These are phyloP conservation scores for Rhodosporidiobolus odoratus DNA, from an alignment of 768 basidiomycete species.

Conservation along the genomic window DNA sequence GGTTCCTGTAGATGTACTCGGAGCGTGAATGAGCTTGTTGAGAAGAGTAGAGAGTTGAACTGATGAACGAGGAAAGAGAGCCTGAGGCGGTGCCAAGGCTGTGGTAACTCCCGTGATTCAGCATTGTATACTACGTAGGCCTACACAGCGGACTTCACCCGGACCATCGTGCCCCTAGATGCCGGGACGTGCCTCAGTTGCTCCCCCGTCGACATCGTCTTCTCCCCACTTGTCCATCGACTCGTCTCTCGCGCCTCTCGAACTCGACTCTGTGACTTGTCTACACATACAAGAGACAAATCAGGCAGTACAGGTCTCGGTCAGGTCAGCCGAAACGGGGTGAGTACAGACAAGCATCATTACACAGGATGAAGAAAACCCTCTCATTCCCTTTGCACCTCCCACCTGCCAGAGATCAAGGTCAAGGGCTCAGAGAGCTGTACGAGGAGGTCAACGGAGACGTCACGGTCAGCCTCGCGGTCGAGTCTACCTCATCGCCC, in stretches of 20 bases:
- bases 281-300: background rate
- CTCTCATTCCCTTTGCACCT: background rate
- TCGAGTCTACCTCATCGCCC: background rate
- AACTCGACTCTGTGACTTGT: background rate
- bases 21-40: background rate
- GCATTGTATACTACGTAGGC: background rate
- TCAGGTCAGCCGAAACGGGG: background rate
- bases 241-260: background rate
- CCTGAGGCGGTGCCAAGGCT: background rate
- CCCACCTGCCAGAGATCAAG: background rate
- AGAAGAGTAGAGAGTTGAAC: background rate
- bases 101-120: background rate
- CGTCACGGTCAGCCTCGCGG: background rate
- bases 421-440: background rate
- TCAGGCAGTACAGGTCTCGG: slow-evolving; percentile 4
- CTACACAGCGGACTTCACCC: background rate
- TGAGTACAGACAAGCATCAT: background rate
- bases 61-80: background rate
- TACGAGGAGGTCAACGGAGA: slow-evolving; percentile 11
- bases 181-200: no score
- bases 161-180: no score
- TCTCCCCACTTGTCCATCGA: background rate
- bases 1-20: background rate
- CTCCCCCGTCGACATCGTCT: no score
- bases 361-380: background rate